These are phyloP conservation scores for Quaeritorhiza haematococci DNA, from an alignment of 371 early-diverging fungal species.

Conservation along the genomic window DNA sequence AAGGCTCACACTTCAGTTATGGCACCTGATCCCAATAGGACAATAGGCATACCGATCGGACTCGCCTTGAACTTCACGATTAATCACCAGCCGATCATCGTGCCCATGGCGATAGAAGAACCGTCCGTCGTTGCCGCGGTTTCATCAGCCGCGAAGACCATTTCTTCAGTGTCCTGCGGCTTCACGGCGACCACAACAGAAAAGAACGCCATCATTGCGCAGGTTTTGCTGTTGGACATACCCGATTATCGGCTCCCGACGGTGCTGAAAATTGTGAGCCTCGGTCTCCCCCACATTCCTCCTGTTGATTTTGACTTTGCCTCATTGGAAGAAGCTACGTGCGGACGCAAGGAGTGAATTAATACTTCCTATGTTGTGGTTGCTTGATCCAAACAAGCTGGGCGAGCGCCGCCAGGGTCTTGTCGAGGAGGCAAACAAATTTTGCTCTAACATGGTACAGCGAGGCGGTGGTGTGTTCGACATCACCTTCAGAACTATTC, in stretches of 20 bases:
- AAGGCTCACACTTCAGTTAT: too few relatives aligned
- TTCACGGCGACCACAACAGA: constrained; percentile 51
- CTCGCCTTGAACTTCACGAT: constrained; percentile 62
- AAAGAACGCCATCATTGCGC: constrained; percentile 58
- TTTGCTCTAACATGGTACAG: constrained; percentile 51
- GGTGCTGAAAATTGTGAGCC: too few relatives aligned
- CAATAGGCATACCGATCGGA: constrained; percentile 61
- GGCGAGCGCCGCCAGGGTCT: too few relatives aligned
- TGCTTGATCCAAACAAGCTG: too few relatives aligned
- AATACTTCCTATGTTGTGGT: too few relatives aligned
- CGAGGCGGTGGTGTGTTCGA: constrained; percentile 63
- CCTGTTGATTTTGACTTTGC: neutral
- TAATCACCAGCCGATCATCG: constrained; percentile 45
- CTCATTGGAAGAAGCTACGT: too few relatives aligned
- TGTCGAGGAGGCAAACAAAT: constrained; percentile 47
- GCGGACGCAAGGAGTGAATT: too few relatives aligned
- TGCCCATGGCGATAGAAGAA: constrained; percentile 74
- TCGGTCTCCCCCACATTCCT: too few relatives aligned
- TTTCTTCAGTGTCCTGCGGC: constrained; percentile 34
- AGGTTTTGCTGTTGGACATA: constrained; percentile 55
- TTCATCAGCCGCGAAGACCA: constrained; percentile 64
- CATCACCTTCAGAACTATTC: constrained; percentile 40
- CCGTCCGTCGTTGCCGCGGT: constrained; percentile 69
- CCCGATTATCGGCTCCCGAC: constrained; percentile 26
- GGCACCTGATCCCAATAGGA: constrained; percentile 28